These are phyloP conservation scores for Mycena indigotica DNA, from an alignment of 768 basidiomycete species.

Conservation along the genomic window DNA sequence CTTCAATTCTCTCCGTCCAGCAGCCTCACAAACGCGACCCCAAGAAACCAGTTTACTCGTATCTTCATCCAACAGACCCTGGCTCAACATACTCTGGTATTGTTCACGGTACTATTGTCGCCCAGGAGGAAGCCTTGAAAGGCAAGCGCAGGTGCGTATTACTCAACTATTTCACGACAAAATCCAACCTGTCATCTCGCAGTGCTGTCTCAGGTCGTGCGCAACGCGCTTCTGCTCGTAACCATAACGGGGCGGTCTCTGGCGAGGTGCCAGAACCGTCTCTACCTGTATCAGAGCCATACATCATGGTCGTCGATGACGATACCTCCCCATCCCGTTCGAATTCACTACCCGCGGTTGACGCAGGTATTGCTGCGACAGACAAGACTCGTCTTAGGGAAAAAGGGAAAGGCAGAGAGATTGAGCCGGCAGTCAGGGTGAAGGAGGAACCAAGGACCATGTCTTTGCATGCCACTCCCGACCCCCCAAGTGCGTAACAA, in stretches of 20 bases:
- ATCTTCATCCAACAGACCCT: conserved; percentile 82
- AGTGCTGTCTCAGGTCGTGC: conserved; percentile 67
- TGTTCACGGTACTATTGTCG: conserved; percentile 64
- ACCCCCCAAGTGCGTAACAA: conserved; percentile 46
- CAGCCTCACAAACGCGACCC: conserved; percentile 80
- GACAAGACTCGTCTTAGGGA: conserved; percentile 40
- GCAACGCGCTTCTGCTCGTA: conserved; percentile 72
- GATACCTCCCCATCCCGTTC: conserved; percentile 66
- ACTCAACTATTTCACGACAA: conserved; percentile 27
- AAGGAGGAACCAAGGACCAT: conserved; percentile 56
- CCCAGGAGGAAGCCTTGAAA: conserved; percentile 67
- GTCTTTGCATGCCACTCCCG: conserved; percentile 45
- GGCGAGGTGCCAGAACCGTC: conserved; percentile 42
- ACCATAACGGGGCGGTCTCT: conserved; percentile 49
- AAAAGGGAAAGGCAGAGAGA: conserved; percentile 52
- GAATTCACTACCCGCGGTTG: conserved; percentile 51
- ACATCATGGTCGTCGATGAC: conserved; percentile 57
- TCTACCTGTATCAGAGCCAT: conserved; percentile 52
- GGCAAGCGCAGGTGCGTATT: conserved; percentile 74
- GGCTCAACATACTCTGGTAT: conserved; percentile 86
- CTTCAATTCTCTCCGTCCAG: conserved; percentile 69
- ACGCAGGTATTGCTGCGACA: conserved; percentile 36
- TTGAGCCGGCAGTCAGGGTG: conserved; percentile 45
- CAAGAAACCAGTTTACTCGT: conserved; percentile 77
- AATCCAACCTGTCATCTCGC: conserved; percentile 27